Base-by-base conservation (phyloP, 2,329 filamentous ascomycete genomes). In the Lecanicillium sp. region DNA sequence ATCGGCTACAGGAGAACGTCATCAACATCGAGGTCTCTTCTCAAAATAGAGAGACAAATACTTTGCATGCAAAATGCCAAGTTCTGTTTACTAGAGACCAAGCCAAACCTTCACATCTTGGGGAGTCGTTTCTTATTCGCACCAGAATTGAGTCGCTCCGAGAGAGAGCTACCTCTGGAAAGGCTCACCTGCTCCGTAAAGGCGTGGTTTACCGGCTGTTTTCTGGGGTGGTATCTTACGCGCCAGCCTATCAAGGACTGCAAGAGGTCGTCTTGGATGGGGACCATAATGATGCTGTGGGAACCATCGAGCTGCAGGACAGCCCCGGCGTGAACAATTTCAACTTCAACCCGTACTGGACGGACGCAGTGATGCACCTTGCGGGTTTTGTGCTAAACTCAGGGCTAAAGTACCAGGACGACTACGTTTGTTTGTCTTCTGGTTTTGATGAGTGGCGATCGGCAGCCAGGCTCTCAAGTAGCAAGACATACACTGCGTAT, bases 251-350 rank as follows among this genome's bases (percentile, higher is more conserved):
- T 6, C 39, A 41, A 18, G 29, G 15, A 5, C 29, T 41, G 17
- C 20, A 41, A 32, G 39, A 41, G 22, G 39, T 41, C 28, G 29
- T 41, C 3, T 11, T 41, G 15, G 39, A 41, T 28, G 16, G 18
- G 13, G 20, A 19, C 17, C 30, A 31, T 20, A 30, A 31, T 27
- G 39, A 41, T 14, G 39, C 33, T 4, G 25, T 41, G 14, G 39
- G 33, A 14, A 41, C 33, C 8, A 33, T 41, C 28, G 37, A 22
- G 19, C 20, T 41, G 15, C 14, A n/a, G 13, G 33, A 35, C 18
- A 14, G 13, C 9, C 18, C 18, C 18, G 18, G 18, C 18, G 3
- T 35, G 15, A 18, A 18, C 15, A n/a, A 35, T 9, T 22, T 18
- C 17, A n/a, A 22, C 15, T 18, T 35, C 3, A 35, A 18, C 4